phyloP scores from a whole-genome alignment of 2,329 filamentous ascomycete species.

The Monosporascus sp. region DNA sequence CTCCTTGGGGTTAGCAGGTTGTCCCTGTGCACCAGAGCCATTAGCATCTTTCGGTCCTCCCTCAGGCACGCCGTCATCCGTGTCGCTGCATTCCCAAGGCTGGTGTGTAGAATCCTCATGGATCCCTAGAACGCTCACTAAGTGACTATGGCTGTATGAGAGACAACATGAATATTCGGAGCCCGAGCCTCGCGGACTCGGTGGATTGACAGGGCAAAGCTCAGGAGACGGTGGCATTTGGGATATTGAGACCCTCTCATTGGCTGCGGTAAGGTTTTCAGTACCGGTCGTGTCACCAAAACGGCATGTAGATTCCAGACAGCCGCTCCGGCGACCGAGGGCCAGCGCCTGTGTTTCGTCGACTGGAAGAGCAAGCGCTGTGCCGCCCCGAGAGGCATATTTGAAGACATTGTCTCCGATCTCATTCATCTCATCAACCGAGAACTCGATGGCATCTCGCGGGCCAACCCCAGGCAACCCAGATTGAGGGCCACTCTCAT shows the following conservation, averaged over 20 bases:
- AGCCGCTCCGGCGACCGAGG: conserved; percentile 12
- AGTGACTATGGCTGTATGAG: conserved; percentile 20
- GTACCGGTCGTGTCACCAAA: conserved; percentile 8
- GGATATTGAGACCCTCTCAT: conserved; percentile 9
- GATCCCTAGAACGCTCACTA: conserved; percentile 17
- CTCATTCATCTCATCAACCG: conserved; percentile 21
- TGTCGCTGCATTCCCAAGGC: conserved; percentile 6
- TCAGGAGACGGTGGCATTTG: conserved; percentile 17
- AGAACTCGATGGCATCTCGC: conserved; percentile 45
- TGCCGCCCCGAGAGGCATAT: conserved; percentile 1
- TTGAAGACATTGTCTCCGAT: conserved; percentile 5
- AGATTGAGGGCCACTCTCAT: conserved; percentile 21
- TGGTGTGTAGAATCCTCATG: conserved; percentile 7
- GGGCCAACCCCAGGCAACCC: conserved; percentile 36
- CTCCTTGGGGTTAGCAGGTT: background rate
- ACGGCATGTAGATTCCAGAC: conserved; percentile 4
- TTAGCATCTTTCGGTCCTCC: background rate
- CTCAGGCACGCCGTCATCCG: background rate
- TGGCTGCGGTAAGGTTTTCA: conserved; percentile 4
- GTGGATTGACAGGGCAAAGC: conserved; percentile 14
- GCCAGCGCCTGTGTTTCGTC: conserved; percentile 3
- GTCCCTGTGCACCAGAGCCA: background rate
- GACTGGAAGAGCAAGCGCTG: conserved; percentile 5
- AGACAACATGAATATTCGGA: conserved; percentile 25
- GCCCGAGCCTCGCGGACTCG: conserved; percentile 15